Evolutionary conservation across 1,284 basidiomycete species (phyloP).

Genomic region (Malassezia sp.): DNA sequence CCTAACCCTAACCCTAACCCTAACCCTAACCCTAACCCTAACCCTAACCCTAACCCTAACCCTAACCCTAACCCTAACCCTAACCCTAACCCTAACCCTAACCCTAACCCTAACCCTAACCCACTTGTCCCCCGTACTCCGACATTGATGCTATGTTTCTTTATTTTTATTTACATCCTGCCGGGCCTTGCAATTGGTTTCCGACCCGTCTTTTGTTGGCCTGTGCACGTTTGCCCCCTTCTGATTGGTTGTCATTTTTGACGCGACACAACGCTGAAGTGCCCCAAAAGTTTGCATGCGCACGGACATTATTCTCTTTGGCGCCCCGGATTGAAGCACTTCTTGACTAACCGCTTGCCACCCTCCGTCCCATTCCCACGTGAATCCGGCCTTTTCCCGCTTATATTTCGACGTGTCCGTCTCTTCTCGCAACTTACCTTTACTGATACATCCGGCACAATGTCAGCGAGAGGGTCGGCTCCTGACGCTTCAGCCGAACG

Average conservation of each 20-base stretch:
- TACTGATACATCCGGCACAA: too few relatives aligned
- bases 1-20: conserved; percentile 7
- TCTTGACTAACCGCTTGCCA: too few relatives aligned
- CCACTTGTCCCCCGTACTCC: not conserved
- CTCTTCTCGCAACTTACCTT: too few relatives aligned
- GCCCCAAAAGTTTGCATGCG: too few relatives aligned
- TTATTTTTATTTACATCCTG: not conserved
- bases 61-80: conserved; percentile 8
- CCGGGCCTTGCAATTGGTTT: not conserved
- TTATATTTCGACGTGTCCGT: too few relatives aligned
- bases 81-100: conserved; percentile 10
- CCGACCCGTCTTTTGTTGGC: too few relatives aligned
- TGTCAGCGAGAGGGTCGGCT: not conserved
- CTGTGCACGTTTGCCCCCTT: too few relatives aligned
- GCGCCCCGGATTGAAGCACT: too few relatives aligned
- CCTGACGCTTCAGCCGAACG: too few relatives aligned
- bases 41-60: conserved; percentile 5
- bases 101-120: conserved; percentile 7
- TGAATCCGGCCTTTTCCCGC: too few relatives aligned
- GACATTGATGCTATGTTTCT: not conserved
- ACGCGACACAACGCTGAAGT: not conserved
- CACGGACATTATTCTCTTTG: too few relatives aligned
- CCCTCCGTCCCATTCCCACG: too few relatives aligned
- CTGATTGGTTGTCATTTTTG: not conserved
- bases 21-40: conserved; percentile 6